Base-by-base conservation (phyloP, 2,329 filamentous ascomycete genomes). In the Clonostachys chloroleuca region DNA sequence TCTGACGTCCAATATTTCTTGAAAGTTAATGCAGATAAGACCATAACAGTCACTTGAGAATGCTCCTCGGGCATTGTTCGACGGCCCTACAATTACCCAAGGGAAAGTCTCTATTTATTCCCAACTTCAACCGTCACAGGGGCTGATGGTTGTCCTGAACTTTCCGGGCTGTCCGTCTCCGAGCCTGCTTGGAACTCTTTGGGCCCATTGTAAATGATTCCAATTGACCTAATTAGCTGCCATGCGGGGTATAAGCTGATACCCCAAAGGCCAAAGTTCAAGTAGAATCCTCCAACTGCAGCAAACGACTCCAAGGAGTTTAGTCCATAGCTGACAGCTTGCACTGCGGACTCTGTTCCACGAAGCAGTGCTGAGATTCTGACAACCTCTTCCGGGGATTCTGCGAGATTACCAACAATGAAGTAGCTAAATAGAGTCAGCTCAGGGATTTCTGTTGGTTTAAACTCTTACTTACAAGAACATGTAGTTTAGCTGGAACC, bases 401-500 rank as follows among this genome's bases (percentile, higher is more conserved):
- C 65, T 1, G 84, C 82, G 4, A 88, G 60, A 51, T 86, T 81
- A 1, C 77, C 73, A 12, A 87, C 77, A 46, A 87, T 70, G 56
- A 88, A 88, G 62, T 87, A 86, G 7, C 86, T 63, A 30, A 9
- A 30, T 30, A 30, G 24, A 30, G 24, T 30, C 24, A 30, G 24
- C 24, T 30, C 9, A 10, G 9, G 9, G 24, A 6, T 10, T 30
- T 30, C 24, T 9, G 24, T 30, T 30, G 9, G 5, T 30, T 30
- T 30, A 10, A 24, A 30, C 9, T 10, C 9, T 10, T 2, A 4
- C 24, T 30, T 30, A 30, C 24, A 30, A 30, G 57, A 80, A 86
- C 53, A 87, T 72, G 59, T 88, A 88, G 56, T 87, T 87, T n/a
- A 86, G 54, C 58, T 88, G 83, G 51, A 87, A 87, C 0, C 80